Percentiles rank a stretch among this genome's conserved stretches.
Evolutionary conservation across 2,329 filamentous ascomycete species (phyloP).

Genomic region (Xylaria sp.): DNA sequence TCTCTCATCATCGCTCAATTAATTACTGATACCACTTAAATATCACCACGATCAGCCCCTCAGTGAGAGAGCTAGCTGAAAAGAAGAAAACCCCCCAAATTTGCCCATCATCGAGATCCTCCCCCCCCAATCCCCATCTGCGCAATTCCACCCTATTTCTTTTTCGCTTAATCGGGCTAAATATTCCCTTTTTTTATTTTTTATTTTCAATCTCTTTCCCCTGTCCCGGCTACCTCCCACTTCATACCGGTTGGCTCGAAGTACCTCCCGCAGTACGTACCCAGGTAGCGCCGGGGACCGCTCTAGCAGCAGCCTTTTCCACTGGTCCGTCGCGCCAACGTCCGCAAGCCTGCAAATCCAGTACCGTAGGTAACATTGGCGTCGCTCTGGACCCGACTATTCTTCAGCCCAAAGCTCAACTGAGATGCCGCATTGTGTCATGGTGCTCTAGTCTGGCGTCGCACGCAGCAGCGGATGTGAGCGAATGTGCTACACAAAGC

Average conservation of each 20-base stretch:
- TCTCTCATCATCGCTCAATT: slow-evolving; percentile 14
- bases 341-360: slow-evolving; percentile 28
- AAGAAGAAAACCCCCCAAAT: slow-evolving; percentile 30
- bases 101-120: slow-evolving; percentile 23
- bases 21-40: slow-evolving; percentile 11
- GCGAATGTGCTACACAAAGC: slow-evolving; percentile 26
- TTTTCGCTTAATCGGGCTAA: slow-evolving; percentile 31
- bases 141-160: slow-evolving; percentile 9
- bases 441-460: slow-evolving; percentile 37
- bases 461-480: not conserved
- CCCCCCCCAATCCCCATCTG: not conserved
- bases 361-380: slow-evolving; percentile 34
- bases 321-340: slow-evolving; percentile 33
- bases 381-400: slow-evolving; percentile 36
- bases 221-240: slow-evolving; percentile 3
- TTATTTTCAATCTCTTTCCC: not conserved
- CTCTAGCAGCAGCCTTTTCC: slow-evolving; percentile 13
- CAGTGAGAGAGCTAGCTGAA: slow-evolving; percentile 35
- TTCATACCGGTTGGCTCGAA: slow-evolving; percentile 13
- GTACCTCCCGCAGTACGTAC: not conserved
- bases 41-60: slow-evolving; percentile 24
- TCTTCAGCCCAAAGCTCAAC: slow-evolving; percentile 33
- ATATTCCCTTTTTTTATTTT: not conserved
- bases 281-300: slow-evolving; percentile 11
- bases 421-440: slow-evolving; percentile 34